These are phyloP conservation scores for Moesziomyces aphidis DNA, from an alignment of 1,284 basidiomycete genomes.

Conservation along the genomic window DNA sequence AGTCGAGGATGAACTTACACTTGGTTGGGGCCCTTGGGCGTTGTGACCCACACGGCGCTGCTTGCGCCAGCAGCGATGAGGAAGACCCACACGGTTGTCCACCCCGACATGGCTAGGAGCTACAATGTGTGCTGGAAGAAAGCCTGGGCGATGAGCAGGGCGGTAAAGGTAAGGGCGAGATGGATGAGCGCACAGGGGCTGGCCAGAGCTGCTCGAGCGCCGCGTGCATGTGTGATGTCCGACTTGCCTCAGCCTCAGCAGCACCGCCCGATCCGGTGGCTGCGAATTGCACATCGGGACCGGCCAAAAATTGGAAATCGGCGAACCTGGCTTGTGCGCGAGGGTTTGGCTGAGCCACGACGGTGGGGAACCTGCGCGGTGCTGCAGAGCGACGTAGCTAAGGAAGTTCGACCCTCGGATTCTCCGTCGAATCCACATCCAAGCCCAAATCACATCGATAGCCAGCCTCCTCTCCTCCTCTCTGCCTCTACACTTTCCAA, in stretches of 20 bases:
- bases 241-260: not conserved
- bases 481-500: not conserved
- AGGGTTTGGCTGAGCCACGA: not conserved
- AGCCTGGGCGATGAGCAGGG: not conserved
- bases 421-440: not conserved
- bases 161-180: not conserved
- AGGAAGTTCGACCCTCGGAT: not conserved
- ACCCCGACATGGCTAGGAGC: constrained; percentile 61
- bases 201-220: not conserved
- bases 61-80: constrained; percentile 52
- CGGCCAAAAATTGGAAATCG: not conserved
- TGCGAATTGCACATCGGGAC: not conserved
- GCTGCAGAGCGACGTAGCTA: not conserved
- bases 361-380: not conserved
- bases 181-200: not conserved
- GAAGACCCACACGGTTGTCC: constrained; percentile 63
- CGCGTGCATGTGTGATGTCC: not conserved
- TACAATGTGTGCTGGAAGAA: not conserved
- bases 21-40: constrained; percentile 67
- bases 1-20: constrained; percentile 48
- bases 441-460: not conserved
- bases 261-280: not conserved
- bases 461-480: not conserved
- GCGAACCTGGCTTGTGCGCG: not conserved
- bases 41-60: constrained; percentile 53